Evolutionary conservation across 2,329 filamentous ascomycete species (phyloP), one percentile per base, ranked within the genome.

Genomic region (Xylaria sp.): DNA sequence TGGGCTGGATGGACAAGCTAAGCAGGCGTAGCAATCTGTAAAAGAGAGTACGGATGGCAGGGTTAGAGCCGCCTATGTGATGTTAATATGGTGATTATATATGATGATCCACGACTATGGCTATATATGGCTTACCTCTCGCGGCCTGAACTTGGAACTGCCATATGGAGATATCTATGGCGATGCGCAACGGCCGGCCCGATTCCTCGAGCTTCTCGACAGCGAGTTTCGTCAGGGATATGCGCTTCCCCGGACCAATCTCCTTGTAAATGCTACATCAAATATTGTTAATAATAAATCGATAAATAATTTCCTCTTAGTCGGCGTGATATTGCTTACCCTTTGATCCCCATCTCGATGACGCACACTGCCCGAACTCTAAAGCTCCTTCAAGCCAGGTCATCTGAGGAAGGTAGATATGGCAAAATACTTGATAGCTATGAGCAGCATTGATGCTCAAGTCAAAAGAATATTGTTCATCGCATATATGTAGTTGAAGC

Each of bases 151-250:
- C 91, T 77, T 99, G 96, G 77, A 97, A 98, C 54, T 97, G 92
- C 96, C 96, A 99, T 78, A 99, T 98, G 2, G 94, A 94, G 74
- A 97, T 92, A 78, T 99, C 96, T 72, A 99, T 92, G 48, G 96
- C 96, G 56, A 99, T 86, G 49, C 94, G 91, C 49, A 98, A 84
- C 0, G 94, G 94, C 1, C 91, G 87, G 28, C 88, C 86, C 12
- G 89, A 89, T 63, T 86, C 81, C 75, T 94, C 89, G 72, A 97
- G 88, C 74, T 93, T 91, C 57, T 94, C 89, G 55, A 94, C 86
- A 36, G 94, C 92, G 60, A 98, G 86, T 77, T 93, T 97, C 41
- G 92, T 89, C 10, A 99, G 86, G 20, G 96, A 91, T 64, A 97
- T 85, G 68, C 94, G 89, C 77, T 92, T 86, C 64, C 94, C 94